These are phyloP conservation scores for Boletus vinaceobasis DNA, from an alignment of 768 basidiomycete genomes.

Conservation along the genomic window DNA sequence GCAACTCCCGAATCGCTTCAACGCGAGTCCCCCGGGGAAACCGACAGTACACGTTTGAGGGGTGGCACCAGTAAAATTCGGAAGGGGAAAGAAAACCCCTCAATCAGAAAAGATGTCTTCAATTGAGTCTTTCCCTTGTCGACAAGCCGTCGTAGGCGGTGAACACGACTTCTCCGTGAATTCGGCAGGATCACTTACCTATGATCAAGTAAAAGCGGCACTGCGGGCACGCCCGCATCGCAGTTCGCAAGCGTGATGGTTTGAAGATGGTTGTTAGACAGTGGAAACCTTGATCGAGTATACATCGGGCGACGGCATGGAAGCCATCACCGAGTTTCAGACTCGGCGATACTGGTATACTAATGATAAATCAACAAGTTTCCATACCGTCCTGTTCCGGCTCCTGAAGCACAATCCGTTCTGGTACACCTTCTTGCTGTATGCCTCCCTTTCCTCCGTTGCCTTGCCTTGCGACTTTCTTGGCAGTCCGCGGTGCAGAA, in stretches of 20 bases:
- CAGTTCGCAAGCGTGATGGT: background rate
- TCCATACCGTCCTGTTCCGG: conserved; percentile 45
- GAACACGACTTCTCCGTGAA: background rate
- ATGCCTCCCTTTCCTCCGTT: conserved; percentile 8
- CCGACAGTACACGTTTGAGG: background rate
- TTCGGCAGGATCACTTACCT: background rate
- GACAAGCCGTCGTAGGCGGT: background rate
- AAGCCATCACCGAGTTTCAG: background rate
- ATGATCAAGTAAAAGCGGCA: background rate
- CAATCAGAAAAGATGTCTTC: background rate
- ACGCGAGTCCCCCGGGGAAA: background rate
- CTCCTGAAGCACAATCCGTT: conserved; percentile 38
- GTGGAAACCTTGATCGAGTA: background rate
- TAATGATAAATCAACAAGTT: conserved; percentile 9
- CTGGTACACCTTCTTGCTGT: conserved; percentile 5
- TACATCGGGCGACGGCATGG: background rate
- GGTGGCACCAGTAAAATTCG: background rate
- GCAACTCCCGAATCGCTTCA: background rate
- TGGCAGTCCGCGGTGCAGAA: background rate
- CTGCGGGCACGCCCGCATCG: background rate
- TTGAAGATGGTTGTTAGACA: background rate
- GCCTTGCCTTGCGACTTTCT: conserved; percentile 6
- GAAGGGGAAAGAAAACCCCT: background rate
- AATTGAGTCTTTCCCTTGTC: background rate
- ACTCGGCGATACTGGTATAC: background rate